phyloP scores from a whole-genome alignment of 257 asterid species.

The Rubia yunnanensis region DNA sequence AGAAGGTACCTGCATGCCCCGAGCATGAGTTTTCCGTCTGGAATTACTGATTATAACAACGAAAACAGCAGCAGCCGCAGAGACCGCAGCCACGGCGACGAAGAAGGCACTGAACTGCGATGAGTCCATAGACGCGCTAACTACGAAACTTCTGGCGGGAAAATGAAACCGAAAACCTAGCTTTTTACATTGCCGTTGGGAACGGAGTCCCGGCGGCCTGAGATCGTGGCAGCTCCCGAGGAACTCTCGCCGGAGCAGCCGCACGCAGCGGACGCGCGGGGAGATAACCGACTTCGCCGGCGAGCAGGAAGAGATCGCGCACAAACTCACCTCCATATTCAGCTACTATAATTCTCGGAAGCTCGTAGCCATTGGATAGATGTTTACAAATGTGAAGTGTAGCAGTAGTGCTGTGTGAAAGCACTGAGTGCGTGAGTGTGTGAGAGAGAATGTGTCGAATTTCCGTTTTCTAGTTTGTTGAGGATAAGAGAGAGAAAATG shows the following conservation, averaged over 20 bases:
- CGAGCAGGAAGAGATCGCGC: constrained; percentile 39
- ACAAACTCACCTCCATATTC: constrained; percentile 47
- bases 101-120: constrained; percentile 40
- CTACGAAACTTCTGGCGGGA: constrained; percentile 20
- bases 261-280: constrained; percentile 26
- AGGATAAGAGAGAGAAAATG: constrained; percentile 13
- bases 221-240: constrained; percentile 39
- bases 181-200: constrained; percentile 36
- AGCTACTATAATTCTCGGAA: background rate
- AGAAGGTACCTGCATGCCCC: constrained; percentile 27
- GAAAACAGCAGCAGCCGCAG: constrained; percentile 61
- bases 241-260: constrained; percentile 42
- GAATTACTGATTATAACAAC: constrained; percentile 31
- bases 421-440: background rate
- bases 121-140: constrained; percentile 56
- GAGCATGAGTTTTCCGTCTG: constrained; percentile 19
- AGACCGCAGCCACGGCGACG: constrained; percentile 43
- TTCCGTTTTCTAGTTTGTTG: background rate
- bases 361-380: background rate
- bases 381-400: background rate
- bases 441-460: background rate
- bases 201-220: constrained; percentile 38
- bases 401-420: background rate
- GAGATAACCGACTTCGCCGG: constrained; percentile 31
- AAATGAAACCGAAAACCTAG: constrained; percentile 33